Percentiles rank a stretch among this genome's conserved stretches.
Conservation (phyloP, 495 filamentous ascomycete species). For the Astrothelium subdiscretum region DNA sequence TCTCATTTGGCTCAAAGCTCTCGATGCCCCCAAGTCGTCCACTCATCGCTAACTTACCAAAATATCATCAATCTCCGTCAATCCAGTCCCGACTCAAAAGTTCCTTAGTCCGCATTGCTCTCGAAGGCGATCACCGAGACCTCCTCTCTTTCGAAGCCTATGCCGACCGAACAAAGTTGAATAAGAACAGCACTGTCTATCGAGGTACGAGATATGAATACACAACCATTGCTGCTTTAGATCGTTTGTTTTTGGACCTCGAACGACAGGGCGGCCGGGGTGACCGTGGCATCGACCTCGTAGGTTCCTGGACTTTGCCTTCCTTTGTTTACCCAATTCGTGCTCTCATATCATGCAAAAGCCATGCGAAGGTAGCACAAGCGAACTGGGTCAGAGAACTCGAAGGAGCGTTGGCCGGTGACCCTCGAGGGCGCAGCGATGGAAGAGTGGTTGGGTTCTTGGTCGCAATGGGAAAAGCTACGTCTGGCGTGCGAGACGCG, state of each 20-base stretch:
- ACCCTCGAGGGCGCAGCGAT: conserved; percentile 53
- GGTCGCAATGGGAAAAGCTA: conserved; percentile 40
- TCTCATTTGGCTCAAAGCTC: too few species aligned
- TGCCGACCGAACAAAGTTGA: conserved; percentile 45
- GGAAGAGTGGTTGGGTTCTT: conserved; percentile 51
- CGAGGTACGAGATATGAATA: conserved; percentile 68
- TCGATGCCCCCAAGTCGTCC: not conserved
- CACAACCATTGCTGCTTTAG: conserved; percentile 52
- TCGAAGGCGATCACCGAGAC: conserved; percentile 45
- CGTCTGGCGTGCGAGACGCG: conserved; percentile 51
- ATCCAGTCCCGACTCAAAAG: not conserved
- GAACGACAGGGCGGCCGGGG: conserved; percentile 59
- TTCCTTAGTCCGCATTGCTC: not conserved
- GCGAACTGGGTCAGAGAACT: conserved; percentile 71
- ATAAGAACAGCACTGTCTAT: conserved; percentile 41
- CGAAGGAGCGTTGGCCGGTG: conserved; percentile 64
- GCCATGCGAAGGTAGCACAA: conserved; percentile 36
- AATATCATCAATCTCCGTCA: not conserved
- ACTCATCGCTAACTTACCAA: not conserved
- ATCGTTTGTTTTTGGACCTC: conserved; percentile 51
- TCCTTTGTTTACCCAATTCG: conserved; percentile 37
- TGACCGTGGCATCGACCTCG: conserved; percentile 75
- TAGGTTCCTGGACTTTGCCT: conserved; percentile 66
- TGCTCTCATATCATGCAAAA: conserved; percentile 78
- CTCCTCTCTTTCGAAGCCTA: conserved; percentile 62